Conservation (phyloP, 192 early-diverging fungal genomes). For the Phlyctochytrium planicorne region DNA sequence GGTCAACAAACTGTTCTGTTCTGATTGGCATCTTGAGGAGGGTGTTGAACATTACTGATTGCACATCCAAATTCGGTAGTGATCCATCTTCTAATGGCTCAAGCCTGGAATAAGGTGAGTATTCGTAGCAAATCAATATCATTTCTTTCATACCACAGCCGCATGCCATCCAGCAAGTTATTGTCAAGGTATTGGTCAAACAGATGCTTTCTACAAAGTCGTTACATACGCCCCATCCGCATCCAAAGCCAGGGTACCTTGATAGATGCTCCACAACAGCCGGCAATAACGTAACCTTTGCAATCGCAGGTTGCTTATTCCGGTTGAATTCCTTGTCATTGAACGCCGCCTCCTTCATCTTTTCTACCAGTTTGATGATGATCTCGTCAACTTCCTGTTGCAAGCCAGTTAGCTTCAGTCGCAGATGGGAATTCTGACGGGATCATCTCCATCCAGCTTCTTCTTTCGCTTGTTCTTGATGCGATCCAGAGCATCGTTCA, state of each 20-base stretch:
- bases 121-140: neutral
- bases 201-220: constrained; percentile 48
- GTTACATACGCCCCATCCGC: no score
- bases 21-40: constrained; percentile 57
- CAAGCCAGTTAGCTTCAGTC: neutral
- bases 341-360: constrained; percentile 63
- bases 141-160: constrained; percentile 55
- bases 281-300: constrained; percentile 67
- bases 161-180: constrained; percentile 79
- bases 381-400: constrained; percentile 47
- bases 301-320: constrained; percentile 59
- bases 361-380: constrained; percentile 38
- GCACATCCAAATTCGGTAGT: constrained; percentile 86
- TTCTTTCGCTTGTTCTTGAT: constrained; percentile 38
- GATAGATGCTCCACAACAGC: constrained; percentile 51
- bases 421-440: constrained; percentile 6
- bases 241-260: constrained; percentile 42
- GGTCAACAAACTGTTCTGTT: constrained; percentile 9
- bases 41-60: constrained; percentile 71
- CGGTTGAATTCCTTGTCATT: constrained; percentile 62
- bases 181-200: constrained; percentile 80
- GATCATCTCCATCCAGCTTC: constrained; percentile 33
- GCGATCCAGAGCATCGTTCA: constrained; percentile 37
- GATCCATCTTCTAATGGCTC: constrained; percentile 88
- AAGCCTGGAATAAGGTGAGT: constrained; percentile 54